These are phyloP conservation scores for Pichia phayaonensis DNA, from an alignment of 805 yeast species.

Conservation along the genomic window DNA sequence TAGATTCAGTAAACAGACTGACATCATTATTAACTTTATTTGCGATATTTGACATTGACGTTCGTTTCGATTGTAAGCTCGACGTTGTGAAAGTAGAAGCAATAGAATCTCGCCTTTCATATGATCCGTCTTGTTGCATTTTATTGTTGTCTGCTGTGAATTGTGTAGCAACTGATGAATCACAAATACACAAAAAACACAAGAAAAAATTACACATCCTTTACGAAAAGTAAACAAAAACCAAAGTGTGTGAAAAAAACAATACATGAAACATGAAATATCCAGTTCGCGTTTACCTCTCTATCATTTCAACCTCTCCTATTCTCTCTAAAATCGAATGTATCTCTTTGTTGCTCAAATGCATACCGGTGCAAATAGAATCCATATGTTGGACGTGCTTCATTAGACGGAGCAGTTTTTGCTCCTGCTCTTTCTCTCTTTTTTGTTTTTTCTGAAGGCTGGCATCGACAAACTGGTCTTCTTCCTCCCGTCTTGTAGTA, in stretches of 20 bases:
- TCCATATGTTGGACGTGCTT: constrained; percentile 52
- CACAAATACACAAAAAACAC: background rate
- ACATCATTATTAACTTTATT: background rate
- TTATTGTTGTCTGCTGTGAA: background rate
- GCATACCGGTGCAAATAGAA: constrained; percentile 63
- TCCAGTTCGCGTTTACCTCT: background rate
- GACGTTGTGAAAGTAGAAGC: background rate
- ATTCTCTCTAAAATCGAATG: constrained; percentile 35
- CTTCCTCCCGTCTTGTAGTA: constrained; percentile 2
- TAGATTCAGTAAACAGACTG: constrained; percentile 4
- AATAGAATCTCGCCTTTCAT: background rate
- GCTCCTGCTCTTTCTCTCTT: constrained; percentile 24
- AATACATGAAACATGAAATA: background rate
- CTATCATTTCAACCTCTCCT: constrained; percentile 30
- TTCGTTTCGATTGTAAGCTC: background rate
- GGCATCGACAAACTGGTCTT: constrained; percentile 2
- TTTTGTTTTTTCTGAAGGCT: constrained; percentile 17
- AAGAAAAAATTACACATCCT: background rate
- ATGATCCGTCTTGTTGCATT: background rate
- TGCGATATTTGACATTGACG: background rate
- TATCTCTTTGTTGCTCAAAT: constrained; percentile 46
- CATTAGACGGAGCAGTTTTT: constrained; percentile 36
- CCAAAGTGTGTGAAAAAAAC: background rate
- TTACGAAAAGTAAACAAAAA: background rate
- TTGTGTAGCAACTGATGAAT: background rate